Percentiles rank a stretch among this genome's conserved stretches.
phyloP scores from a whole-genome alignment of 768 basidiomycete genomes.

The Strobilomyces dryophilus region DNA sequence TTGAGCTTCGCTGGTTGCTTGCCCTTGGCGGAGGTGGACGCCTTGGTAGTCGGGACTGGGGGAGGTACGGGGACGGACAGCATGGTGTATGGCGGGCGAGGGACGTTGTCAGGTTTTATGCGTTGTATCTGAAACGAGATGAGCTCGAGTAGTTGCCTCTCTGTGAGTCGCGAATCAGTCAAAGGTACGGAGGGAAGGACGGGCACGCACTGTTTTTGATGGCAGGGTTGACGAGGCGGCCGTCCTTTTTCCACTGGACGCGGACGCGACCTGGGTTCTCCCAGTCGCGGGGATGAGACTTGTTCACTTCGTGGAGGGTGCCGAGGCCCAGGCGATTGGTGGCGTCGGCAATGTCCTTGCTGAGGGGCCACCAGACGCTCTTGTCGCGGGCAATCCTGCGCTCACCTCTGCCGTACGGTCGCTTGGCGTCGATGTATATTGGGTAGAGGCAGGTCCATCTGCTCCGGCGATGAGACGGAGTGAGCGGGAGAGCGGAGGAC shows the following conservation, averaged over 20 bases:
- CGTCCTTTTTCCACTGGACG: slow-evolving; percentile 89
- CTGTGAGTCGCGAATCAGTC: slow-evolving; percentile 34
- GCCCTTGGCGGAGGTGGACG: slow-evolving; percentile 38
- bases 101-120: slow-evolving; percentile 65
- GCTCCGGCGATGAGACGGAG: slow-evolving; percentile 7
- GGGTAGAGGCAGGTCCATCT: slow-evolving; percentile 98
- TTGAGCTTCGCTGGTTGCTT: slow-evolving; percentile 51
- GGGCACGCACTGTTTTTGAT: slow-evolving; percentile 69
- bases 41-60: slow-evolving; percentile 29
- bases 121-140: slow-evolving; percentile 71
- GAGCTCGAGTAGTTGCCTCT: slow-evolving; percentile 75
- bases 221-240: slow-evolving; percentile 53
- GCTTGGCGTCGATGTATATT: slow-evolving; percentile 95
- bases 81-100: slow-evolving; percentile 57
- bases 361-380: slow-evolving; percentile 92
- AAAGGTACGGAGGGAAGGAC: neutral
- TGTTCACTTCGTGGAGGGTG: slow-evolving; percentile 84
- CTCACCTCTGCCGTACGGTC: slow-evolving; percentile 77
- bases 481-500: neutral
- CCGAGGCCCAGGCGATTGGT: slow-evolving; percentile 72
- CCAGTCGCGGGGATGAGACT: slow-evolving; percentile 94
- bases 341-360: slow-evolving; percentile 88
- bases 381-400: slow-evolving; percentile 76
- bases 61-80: slow-evolving; percentile 27
- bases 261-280: slow-evolving; percentile 95